phyloP scores from a whole-genome alignment of 257 asterid genomes.

The Prunella vulgaris region DNA sequence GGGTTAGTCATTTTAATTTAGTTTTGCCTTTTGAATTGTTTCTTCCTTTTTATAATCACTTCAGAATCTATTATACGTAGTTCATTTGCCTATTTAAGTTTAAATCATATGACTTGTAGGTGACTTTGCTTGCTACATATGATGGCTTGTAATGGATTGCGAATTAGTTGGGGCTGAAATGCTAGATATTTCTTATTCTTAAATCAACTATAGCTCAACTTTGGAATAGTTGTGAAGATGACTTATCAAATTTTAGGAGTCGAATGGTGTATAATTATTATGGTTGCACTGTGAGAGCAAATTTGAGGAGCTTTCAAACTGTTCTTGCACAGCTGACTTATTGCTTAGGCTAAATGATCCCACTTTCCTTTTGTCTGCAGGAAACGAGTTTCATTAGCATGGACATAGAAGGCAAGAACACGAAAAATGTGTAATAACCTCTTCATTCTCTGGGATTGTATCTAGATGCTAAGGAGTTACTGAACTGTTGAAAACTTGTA shows the following conservation, averaged over 20 bases:
- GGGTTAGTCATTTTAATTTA: slow-evolving; percentile 48
- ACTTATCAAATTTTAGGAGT: not conserved
- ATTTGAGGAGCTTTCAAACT: not conserved
- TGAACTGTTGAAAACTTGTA: slow-evolving; percentile 11
- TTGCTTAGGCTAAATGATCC: not conserved
- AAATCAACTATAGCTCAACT: not conserved
- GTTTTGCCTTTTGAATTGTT: slow-evolving; percentile 9
- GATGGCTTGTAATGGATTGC: slow-evolving; percentile 1
- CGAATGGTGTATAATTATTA: too few species aligned
- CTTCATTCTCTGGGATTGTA: not conserved
- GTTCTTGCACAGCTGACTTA: not conserved
- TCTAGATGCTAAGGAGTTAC: not conserved
- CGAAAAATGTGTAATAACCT: not conserved
- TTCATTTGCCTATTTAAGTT: slow-evolving; percentile 12
- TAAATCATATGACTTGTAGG: slow-evolving; percentile 7
- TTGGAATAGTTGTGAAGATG: not conserved
- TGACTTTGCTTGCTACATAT: not conserved
- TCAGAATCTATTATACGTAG: slow-evolving; percentile 3
- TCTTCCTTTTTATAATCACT: not conserved
- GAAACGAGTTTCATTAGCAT: slow-evolving; percentile 22
- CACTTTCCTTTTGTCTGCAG: slow-evolving; percentile 17
- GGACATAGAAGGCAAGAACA: not conserved
- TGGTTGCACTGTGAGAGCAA: too few species aligned
- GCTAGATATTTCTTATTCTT: not conserved
- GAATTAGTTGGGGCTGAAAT: not conserved